Evolutionary conservation across 1,139 yeast genomes (phyloP), one percentile per base, ranked within the genome.

Genomic region (Nakaseomyces kungkrabaensis): DNA sequence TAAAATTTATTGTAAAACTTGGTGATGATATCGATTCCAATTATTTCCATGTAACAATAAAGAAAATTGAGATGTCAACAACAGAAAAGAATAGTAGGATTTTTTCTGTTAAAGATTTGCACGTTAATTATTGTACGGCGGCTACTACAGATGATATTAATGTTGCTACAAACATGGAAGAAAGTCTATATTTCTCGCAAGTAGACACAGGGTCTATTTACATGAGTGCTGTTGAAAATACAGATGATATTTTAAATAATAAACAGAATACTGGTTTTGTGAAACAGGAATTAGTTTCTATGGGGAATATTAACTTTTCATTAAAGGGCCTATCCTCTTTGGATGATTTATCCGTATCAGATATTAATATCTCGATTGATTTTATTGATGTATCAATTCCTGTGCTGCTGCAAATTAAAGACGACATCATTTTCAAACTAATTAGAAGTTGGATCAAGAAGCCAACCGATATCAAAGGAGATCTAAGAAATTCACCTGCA

Each of bases 181-280:
- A 79, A 47, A 82, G 89, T 58, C 75, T 80, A 69, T 72, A 81
- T 38, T 82, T 82, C 58, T 80, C 92, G 0, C 84, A 79, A 49
- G 81, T 77, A 48, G 85, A 83, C 54, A 84, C 85, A 2, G 76
- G 80, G 46, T 82, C 94, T 1, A 75, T 88, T 33, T 88, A 86
- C 62, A 80, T 86, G 90, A 86, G 95, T 66, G 95, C 96, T 1
- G 72, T 81, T 2, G 80, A 83, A 0, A 64, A 64, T 9, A 32
- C 31, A 24, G 29, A 25, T 24, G 37, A 24, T 37, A 37, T 29
- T 13, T 27, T 27, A 37, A 22, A 32, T 25, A 34, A 11, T 10
- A 38, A 31, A 9, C 9, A 11, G 8, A 38, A 31, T 25, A 42
- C 48, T 1, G 52, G 51, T 6, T 50, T 54, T 22, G 31, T 48